Evolutionary conservation across 2,329 filamentous ascomycete genomes (phyloP).

Genomic region (Phoma sp.): DNA sequence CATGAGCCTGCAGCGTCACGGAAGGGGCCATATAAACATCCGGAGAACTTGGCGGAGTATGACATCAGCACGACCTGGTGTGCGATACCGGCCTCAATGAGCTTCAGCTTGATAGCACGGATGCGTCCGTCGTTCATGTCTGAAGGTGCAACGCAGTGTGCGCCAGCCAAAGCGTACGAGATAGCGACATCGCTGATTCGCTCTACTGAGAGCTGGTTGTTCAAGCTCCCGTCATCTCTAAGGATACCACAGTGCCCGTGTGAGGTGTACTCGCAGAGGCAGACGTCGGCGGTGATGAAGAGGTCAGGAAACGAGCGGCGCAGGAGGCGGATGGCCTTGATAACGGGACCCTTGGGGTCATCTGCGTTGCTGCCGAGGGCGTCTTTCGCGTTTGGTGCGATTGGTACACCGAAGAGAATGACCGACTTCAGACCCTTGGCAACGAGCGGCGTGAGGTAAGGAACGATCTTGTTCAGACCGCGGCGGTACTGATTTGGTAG

Average conservation of each 20-base stretch:
- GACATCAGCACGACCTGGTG: slow-evolving; percentile 95
- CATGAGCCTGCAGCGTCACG: slow-evolving; percentile 91
- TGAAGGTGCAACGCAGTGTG: slow-evolving; percentile 94
- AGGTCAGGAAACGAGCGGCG: slow-evolving; percentile 85
- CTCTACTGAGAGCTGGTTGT: slow-evolving; percentile 92
- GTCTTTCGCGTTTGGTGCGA: slow-evolving; percentile 82
- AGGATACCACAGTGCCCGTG: slow-evolving; percentile 98
- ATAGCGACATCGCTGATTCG: slow-evolving; percentile 97
- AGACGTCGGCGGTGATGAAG: slow-evolving; percentile 92
- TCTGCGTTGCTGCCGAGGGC: slow-evolving; percentile 90
- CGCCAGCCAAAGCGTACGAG: slow-evolving; percentile 92
- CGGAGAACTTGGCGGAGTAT: slow-evolving; percentile 97
- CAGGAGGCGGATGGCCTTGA: slow-evolving; percentile 82
- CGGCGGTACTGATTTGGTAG: slow-evolving; percentile 89
- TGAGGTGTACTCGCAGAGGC: slow-evolving; percentile 97
- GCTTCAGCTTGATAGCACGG: slow-evolving; percentile 94
- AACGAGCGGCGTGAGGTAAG: slow-evolving; percentile 85
- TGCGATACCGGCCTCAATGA: slow-evolving; percentile 92
- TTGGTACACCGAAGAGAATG: slow-evolving; percentile 93
- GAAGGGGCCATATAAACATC: slow-evolving; percentile 96
- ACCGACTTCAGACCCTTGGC: slow-evolving; percentile 90
- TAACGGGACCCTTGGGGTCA: slow-evolving; percentile 90
- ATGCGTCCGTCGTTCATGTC: slow-evolving; percentile 99
- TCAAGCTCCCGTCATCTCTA: slow-evolving; percentile 87
- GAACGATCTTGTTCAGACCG: slow-evolving; percentile 82